Percentiles rank a stretch among this genome's conserved stretches.
Evolutionary conservation across 2,329 filamentous ascomycete genomes (phyloP).

Genomic region (Ceratocystis lukuohia): DNA sequence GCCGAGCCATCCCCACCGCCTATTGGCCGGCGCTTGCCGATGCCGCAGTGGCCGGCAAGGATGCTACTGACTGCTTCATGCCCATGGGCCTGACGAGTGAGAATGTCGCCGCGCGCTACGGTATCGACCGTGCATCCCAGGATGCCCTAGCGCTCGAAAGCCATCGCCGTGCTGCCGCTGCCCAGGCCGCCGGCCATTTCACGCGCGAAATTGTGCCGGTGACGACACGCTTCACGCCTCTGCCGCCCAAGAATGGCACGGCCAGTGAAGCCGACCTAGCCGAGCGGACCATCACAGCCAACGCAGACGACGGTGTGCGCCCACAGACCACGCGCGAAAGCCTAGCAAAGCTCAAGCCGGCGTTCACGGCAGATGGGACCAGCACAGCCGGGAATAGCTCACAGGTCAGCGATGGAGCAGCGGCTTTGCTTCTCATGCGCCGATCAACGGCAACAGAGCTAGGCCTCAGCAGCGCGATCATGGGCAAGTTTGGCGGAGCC

Average conservation of each 20-base stretch:
- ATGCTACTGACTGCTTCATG: conserved; percentile 81
- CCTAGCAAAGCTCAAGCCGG: conserved; percentile 69
- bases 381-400: conserved; percentile 77
- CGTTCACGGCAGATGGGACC: conserved; percentile 60
- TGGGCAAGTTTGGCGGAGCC: conserved; percentile 71
- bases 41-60: conserved; percentile 46
- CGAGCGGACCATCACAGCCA: conserved; percentile 45
- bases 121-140: conserved; percentile 60
- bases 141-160: conserved; percentile 67
- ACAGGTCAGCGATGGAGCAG: conserved; percentile 80
- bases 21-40: conserved; percentile 57
- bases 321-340: conserved; percentile 53
- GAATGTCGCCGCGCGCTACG: conserved; percentile 71
- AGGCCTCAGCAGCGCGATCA: conserved; percentile 54
- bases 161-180: conserved; percentile 58
- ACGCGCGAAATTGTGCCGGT: conserved; percentile 70
- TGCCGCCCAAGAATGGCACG: conserved; percentile 43
- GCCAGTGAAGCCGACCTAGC: conserved; percentile 24
- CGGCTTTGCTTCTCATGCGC: conserved; percentile 71
- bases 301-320: conserved; percentile 71
- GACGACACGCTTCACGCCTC: conserved; percentile 35
- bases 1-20: conserved; percentile 67
- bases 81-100: conserved; percentile 84
- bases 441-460: conserved; percentile 55
- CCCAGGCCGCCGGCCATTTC: conserved; percentile 57